Evolutionary conservation across 345 rosid genomes (phyloP), one percentile per base, ranked within the genome.

Genomic region (Populus alba): DNA sequence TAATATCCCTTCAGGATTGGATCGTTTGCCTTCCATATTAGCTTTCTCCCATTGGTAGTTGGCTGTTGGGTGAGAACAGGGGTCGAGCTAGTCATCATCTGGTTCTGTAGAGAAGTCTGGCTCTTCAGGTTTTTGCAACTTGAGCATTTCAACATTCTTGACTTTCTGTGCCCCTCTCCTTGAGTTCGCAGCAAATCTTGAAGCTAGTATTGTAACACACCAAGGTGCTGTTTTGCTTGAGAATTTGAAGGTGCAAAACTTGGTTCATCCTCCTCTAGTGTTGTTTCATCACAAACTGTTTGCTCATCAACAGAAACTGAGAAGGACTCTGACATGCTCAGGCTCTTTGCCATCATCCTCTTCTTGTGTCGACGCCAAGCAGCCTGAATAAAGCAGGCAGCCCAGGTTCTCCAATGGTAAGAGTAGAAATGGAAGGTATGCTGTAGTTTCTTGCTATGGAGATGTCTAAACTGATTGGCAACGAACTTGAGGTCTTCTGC

Each of bases 351-450:
- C 83, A 86, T 83, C 77, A 62, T 79, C 83, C 94, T 87, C 87
- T 87, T 92, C 84, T 86, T 92, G 83, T 90, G 80, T 38, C 96
- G 87, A 7, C 87, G 88, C 99, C 98, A 95, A 47, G 98, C 97
- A 1, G 97, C 97, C 83, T 93, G 98, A 77, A 93, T 92, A 80
- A 93, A 95, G 82, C 98, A 93, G 45, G 96, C 93, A 23, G 91
- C 98, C 98, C 98, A 95, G 69, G 94, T 92, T 83, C 99, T 90
- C 99, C 99, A 93, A 73, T 95, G 99, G 79, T 93, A 88, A 68
- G 99, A 95, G 81, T 93, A 90, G 69, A 92, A 93, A 62, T 97
- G 86, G 79, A 95, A 92, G 1, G 98, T 92, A 78, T 93, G 99
- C 68, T 95, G 99, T 78, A 93, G 92, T 83, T 89, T 92, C 90